Percentiles rank a stretch among this genome's conserved stretches.
phyloP scores from a whole-genome alignment of 257 asterid genomes.

The Forsythia viridissima region DNA sequence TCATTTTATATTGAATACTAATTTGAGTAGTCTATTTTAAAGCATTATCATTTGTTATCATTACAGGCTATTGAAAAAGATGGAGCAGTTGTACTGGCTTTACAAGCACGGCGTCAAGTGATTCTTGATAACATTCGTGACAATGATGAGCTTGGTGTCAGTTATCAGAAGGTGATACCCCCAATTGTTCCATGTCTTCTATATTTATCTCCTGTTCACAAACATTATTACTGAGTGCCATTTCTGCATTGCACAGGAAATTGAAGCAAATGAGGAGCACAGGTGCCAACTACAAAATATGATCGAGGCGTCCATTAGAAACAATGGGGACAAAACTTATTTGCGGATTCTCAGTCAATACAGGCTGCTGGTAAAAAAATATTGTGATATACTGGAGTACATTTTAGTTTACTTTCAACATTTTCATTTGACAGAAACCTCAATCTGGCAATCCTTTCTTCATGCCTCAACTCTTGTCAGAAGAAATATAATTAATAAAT shows the following conservation, averaged over 20 bases:
- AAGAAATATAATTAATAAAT: background rate
- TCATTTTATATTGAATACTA: background rate
- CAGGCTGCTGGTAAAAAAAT: slow-evolving; percentile 75
- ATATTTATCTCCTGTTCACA: slow-evolving; percentile 17
- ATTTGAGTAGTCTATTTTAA: slow-evolving; percentile 9
- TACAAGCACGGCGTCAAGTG: slow-evolving; percentile 86
- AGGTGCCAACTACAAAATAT: slow-evolving; percentile 74
- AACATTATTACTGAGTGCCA: background rate
- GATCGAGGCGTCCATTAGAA: slow-evolving; percentile 85
- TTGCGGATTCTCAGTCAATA: slow-evolving; percentile 90
- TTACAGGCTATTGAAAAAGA: slow-evolving; percentile 71
- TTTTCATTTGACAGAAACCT: slow-evolving; percentile 7
- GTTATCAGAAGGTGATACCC: slow-evolving; percentile 69
- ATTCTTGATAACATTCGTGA: slow-evolving; percentile 93
- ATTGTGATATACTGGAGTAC: slow-evolving; percentile 9
- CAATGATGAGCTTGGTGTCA: slow-evolving; percentile 87
- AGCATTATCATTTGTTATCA: slow-evolving; percentile 12
- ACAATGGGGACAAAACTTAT: slow-evolving; percentile 81
- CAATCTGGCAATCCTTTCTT: slow-evolving; percentile 12
- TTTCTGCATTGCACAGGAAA: slow-evolving; percentile 58
- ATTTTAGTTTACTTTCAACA: background rate
- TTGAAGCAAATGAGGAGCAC: slow-evolving; percentile 81
- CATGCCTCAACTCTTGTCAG: slow-evolving; percentile 2
- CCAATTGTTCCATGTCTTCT: slow-evolving; percentile 13
- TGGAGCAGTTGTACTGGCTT: slow-evolving; percentile 72